A percentile compares a stretch with the other conserved stretches of the same genome.
phyloP scores from a whole-genome alignment of 176 grass and related monocot species.

The Aechmea fasciata region DNA sequence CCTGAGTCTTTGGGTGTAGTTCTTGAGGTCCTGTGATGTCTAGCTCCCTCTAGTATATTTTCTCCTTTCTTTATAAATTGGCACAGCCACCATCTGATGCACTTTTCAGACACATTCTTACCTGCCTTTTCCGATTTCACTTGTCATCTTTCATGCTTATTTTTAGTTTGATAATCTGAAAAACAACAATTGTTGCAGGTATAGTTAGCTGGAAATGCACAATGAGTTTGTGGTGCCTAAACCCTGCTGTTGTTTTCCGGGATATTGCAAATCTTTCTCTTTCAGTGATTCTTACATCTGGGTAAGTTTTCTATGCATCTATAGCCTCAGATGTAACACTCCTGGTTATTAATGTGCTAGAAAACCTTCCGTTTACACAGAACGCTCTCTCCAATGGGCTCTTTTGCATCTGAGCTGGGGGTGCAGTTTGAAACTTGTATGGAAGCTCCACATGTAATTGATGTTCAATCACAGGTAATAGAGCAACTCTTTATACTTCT shows the following conservation, averaged over 20 bases:
- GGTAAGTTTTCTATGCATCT: slow-evolving; percentile 24
- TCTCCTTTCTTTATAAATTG: no score
- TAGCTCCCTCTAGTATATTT: no score
- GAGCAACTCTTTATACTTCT: no score
- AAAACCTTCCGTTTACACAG: slow-evolving; percentile 20
- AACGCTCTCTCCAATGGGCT: slow-evolving; percentile 90
- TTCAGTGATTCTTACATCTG: slow-evolving; percentile 93
- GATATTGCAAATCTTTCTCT: slow-evolving; percentile 65
- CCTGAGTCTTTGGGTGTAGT: no score
- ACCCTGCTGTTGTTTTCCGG: slow-evolving; percentile 80
- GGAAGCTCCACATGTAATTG: slow-evolving; percentile 93
- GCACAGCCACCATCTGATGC: background rate
- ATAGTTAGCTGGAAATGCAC: slow-evolving; percentile 38
- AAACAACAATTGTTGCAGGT: slow-evolving; percentile 28
- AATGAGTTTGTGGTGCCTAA: slow-evolving; percentile 94
- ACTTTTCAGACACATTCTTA: background rate
- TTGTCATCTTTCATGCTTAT: background rate
- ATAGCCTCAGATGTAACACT: no score
- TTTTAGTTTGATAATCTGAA: background rate
- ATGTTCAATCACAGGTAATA: slow-evolving; percentile 73
- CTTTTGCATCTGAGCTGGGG: slow-evolving; percentile 96
- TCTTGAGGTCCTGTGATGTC: no score
- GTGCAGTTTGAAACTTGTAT: slow-evolving; percentile 81
- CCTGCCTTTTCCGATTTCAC: background rate
- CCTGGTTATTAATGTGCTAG: no score